Conservation (phyloP, 2,329 filamentous ascomycete species). For the Botrytis tulipae region DNA sequence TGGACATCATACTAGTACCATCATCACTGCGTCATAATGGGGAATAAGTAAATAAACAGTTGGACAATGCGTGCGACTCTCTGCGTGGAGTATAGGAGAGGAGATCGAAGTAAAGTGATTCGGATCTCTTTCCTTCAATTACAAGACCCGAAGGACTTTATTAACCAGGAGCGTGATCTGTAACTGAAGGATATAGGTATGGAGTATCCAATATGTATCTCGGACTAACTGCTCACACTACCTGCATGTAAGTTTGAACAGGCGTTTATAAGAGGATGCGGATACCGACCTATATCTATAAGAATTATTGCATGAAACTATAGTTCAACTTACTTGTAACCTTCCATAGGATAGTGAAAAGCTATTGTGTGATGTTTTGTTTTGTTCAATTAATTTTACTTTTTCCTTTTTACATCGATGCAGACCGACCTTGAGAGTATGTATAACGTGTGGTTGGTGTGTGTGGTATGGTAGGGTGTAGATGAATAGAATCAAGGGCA, state of each 20-base stretch:
- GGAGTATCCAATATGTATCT: slow-evolving; percentile 1
- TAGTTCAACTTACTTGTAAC: slow-evolving; percentile 11
- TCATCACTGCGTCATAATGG: not conserved
- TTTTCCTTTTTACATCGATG: not conserved
- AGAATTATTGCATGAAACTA: slow-evolving; percentile 12
- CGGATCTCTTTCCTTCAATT: not conserved
- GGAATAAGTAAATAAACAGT: not conserved
- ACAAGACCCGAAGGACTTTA: not conserved
- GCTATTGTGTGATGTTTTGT: not conserved
- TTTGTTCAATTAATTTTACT: not conserved
- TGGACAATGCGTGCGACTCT: slow-evolving; percentile 10
- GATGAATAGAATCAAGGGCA: not conserved
- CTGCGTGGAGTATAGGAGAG: not conserved
- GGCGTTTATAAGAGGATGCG: slow-evolving; percentile 12
- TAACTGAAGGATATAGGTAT: slow-evolving; percentile 2
- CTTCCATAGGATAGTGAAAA: not conserved
- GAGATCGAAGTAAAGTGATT: not conserved
- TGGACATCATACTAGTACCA: slow-evolving; percentile 9
- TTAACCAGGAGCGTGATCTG: not conserved
- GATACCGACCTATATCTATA: slow-evolving; percentile 15
- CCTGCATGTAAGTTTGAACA: slow-evolving; percentile 10
- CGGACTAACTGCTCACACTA: slow-evolving; percentile 2
- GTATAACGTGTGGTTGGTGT: not conserved
- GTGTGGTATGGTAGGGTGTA: not conserved
- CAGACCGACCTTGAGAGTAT: not conserved